Conservation (phyloP, 2,329 filamentous ascomycete genomes). For the Phialocephala sp. region DNA sequence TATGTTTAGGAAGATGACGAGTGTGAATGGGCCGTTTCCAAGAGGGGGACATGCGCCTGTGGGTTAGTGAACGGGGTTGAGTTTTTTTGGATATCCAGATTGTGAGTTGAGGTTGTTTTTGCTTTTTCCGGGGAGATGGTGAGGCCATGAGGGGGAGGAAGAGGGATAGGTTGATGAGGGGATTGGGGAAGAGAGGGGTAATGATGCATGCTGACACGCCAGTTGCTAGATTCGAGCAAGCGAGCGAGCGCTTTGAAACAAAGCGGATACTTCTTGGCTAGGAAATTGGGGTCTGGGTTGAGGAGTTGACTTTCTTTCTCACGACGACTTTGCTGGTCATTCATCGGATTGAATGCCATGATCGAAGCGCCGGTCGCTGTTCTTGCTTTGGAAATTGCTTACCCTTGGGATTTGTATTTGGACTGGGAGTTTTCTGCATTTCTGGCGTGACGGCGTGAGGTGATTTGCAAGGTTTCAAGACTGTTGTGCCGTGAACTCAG, state of each 20-base stretch:
- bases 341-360: neutral
- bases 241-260: neutral
- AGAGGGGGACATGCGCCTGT: conserved; percentile 3
- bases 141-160: neutral
- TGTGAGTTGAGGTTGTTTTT: neutral
- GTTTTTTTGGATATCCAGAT: neutral
- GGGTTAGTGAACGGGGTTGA: neutral
- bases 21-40: conserved; percentile 9
- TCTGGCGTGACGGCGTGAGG: conserved; percentile 3
- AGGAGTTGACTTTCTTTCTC: neutral
- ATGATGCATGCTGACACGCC: neutral
- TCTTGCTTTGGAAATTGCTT: neutral
- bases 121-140: neutral
- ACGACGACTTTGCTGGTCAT: neutral
- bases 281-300: neutral
- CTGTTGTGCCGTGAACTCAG: neutral
- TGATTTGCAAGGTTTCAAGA: conserved; percentile 1
- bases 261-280: neutral
- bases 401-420: neutral
- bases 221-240: neutral
- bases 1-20: neutral
- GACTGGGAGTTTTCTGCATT: neutral
- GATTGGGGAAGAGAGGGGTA: neutral
- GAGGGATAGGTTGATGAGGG: neutral
- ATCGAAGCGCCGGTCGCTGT: neutral